Base-by-base conservation (phyloP, 176 grass and related monocot genomes). In the Aegilops sharonensis region DNA sequence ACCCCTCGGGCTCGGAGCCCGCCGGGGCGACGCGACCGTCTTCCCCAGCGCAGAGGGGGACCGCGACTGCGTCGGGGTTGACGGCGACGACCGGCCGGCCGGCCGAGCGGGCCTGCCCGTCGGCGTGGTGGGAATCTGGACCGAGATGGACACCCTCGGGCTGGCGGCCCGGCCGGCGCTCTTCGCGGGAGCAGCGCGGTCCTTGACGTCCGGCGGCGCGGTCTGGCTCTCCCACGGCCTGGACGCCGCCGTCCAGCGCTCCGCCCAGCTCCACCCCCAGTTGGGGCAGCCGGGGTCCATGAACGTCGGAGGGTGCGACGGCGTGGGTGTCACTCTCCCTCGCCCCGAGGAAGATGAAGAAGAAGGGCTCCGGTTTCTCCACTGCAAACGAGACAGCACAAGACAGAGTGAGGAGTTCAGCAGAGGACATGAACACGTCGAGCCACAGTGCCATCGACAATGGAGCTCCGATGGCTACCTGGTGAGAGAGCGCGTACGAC, bases 181-280 rank as follows among this genome's bases (percentile, higher is more conserved):
- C 31, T 89, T 91, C 2, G 50, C 23, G 0, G 87, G 40, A 37
- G 42, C 72, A 75, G 84, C 77, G 25, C 83, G 82, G 54, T 65
- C 82, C 0, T 59, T 91, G 47, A 50, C 47, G 12, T 9, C 73
- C 23, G 5, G 60, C 21, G 52, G 43, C 21, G 43, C 32, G 14
- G 73, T 86, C 64, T 86, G 82, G 39, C 79, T 85, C 86, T 98
- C 93, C 84, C 96, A 95, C 31, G 94, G 90, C 69, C 92, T 90
- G 42, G 90, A 64, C 1, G 85, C 95, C 69, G 83, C 91, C 87
- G 89, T 91, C 90, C 92, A 95, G 39, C 96, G 93, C 75, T 95
- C 96, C 63, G 88, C 73, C 91, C 86, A 95, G 84, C 88, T 87
- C 96, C 96, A 98, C 4, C 96, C 93, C 96, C 93, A 98, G 78